phyloP scores from a whole-genome alignment of 495 filamentous ascomycete species.

The Lophiotrema nucula region DNA sequence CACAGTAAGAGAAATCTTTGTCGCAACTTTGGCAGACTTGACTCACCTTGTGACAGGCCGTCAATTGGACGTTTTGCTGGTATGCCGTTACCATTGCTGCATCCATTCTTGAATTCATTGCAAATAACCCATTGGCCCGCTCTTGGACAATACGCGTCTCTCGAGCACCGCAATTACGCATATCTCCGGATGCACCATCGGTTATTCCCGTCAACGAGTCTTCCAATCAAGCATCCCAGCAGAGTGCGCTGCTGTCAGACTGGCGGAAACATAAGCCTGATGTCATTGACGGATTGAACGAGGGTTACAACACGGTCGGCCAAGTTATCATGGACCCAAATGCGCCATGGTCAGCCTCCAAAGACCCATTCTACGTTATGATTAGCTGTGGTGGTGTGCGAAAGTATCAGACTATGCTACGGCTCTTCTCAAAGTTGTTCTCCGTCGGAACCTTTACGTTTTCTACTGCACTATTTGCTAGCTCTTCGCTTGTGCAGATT shows the following conservation, averaged over 20 bases:
- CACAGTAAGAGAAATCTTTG: constrained; percentile 20
- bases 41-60: constrained; percentile 4
- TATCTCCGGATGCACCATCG: not conserved
- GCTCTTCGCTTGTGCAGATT: constrained; percentile 23
- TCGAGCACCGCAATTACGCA: constrained; percentile 3
- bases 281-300: constrained; percentile 19
- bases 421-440: constrained; percentile 8
- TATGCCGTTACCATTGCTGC: constrained; percentile 26
- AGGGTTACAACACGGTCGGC: constrained; percentile 14
- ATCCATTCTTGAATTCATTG: constrained; percentile 27
- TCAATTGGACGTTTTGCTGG: constrained; percentile 35
- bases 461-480: constrained; percentile 31
- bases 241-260: not conserved
- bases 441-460: constrained; percentile 25
- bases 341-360: no score
- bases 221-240: not conserved
- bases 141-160: constrained; percentile 33
- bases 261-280: no score
- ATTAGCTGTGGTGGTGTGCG: constrained; percentile 23
- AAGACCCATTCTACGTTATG: constrained; percentile 29
- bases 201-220: not conserved
- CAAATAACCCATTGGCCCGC: constrained; percentile 20
- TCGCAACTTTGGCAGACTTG: not conserved
- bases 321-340: no score
- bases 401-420: constrained; percentile 13